Conservation (phyloP, 768 basidiomycete genomes). For the Tulasnella calospora region DNA sequence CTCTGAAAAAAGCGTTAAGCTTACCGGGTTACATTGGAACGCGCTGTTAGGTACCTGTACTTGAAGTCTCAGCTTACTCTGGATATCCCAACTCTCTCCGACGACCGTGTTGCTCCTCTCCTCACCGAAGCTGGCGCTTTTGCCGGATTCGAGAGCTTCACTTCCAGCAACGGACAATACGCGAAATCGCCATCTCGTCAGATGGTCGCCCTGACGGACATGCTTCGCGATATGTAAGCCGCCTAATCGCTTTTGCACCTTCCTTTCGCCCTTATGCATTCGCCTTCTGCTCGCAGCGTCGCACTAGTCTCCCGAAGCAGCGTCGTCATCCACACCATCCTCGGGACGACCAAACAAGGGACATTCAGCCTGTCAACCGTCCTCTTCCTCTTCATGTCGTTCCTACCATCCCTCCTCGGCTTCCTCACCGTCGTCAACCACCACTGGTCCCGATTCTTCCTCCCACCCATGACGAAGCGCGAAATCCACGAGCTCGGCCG, state of each 20-base stretch:
- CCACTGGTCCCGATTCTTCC: not conserved
- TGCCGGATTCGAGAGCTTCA: slow-evolving; percentile 15
- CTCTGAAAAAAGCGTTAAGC: too few species aligned
- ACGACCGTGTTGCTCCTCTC: slow-evolving; percentile 1
- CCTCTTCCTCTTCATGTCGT: slow-evolving; percentile 19
- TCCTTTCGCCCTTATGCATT: not conserved
- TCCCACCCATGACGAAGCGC: not conserved
- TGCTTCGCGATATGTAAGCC: slow-evolving; percentile 1
- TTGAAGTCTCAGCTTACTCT: slow-evolving; percentile 12
- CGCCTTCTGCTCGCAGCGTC: not conserved
- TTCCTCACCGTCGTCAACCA: not conserved
- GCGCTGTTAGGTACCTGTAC: slow-evolving; percentile 17
- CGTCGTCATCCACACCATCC: not conserved
- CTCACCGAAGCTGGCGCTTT: slow-evolving; percentile 21
- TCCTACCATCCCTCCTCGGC: slow-evolving; percentile 10
- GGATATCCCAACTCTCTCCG: slow-evolving; percentile 22
- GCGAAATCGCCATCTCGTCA: slow-evolving; percentile 10
- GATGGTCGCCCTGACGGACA: not conserved
- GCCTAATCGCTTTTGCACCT: not conserved
- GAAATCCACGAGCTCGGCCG: slow-evolving; percentile 19
- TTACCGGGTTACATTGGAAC: not conserved
- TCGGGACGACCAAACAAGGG: not conserved
- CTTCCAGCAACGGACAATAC: slow-evolving; percentile 6
- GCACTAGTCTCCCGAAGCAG: not conserved
- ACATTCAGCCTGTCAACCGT: not conserved